phyloP scores from a whole-genome alignment of 1,284 basidiomycete species.

The Trichosporon inkin region DNA sequence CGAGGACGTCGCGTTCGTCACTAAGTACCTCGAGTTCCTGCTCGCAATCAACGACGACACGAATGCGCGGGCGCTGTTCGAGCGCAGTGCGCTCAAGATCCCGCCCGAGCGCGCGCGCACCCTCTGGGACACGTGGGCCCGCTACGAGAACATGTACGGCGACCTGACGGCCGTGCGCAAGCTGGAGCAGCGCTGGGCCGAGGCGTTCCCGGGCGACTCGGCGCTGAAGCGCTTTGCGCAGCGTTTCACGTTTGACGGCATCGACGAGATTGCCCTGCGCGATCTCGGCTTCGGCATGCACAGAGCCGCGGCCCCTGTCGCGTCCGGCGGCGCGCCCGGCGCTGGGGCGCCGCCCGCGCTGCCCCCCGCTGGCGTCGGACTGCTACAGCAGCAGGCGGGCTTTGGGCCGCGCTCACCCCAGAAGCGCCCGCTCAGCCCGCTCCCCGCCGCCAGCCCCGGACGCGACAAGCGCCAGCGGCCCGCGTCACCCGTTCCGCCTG shows the following conservation, averaged over 20 bases:
- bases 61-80: slow-evolving; percentile 93
- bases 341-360: slow-evolving; percentile 12
- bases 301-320: slow-evolving; percentile 17
- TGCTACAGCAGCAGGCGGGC: slow-evolving; percentile 7
- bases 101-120: slow-evolving; percentile 72
- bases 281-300: slow-evolving; percentile 73
- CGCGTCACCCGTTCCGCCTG: not conserved
- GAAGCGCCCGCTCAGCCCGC: not conserved
- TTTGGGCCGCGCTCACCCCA: not conserved
- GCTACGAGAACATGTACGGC: slow-evolving; percentile 92
- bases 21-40: slow-evolving; percentile 86
- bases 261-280: slow-evolving; percentile 80
- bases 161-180: slow-evolving; percentile 85
- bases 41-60: slow-evolving; percentile 93
- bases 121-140: slow-evolving; percentile 92
- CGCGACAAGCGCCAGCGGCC: slow-evolving; percentile 1
- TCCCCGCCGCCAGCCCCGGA: not conserved
- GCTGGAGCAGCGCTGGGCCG: slow-evolving; percentile 80
- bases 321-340: too few relatives aligned
- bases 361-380: not conserved
- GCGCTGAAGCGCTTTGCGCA: slow-evolving; percentile 88
- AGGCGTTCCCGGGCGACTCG: slow-evolving; percentile 80
- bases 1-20: slow-evolving; percentile 77
- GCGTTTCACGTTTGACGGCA: slow-evolving; percentile 77
- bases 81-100: slow-evolving; percentile 66